Conservation (phyloP, 169 alveolate genomes). For the Plasmodium cynomolgi region DNA sequence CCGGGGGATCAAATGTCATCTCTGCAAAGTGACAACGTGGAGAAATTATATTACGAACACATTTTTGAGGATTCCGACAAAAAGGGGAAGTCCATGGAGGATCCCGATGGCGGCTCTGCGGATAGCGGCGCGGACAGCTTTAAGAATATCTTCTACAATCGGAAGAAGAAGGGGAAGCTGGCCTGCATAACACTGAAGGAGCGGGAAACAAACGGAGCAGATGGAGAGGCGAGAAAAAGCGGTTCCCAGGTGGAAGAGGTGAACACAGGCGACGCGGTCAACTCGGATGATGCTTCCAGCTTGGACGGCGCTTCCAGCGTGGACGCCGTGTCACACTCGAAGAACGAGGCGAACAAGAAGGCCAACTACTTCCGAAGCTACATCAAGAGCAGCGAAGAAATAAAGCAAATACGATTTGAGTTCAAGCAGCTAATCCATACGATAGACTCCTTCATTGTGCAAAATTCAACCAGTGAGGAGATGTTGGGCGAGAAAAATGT, state of each 20-base stretch:
- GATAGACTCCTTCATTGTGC: constrained; percentile 42
- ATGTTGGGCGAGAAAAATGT: background rate
- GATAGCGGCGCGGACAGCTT: background rate
- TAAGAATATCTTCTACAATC: background rate
- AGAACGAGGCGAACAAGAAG: background rate
- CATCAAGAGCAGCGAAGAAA: constrained; percentile 37
- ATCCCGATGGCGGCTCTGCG: too few relatives aligned
- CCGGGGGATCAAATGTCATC: background rate
- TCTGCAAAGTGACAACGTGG: background rate
- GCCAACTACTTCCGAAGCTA: background rate
- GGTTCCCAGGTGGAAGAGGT: background rate
- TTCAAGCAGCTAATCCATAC: constrained; percentile 14
- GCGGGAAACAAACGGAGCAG: background rate
- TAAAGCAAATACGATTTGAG: constrained; percentile 22
- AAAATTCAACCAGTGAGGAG: constrained; percentile 6
- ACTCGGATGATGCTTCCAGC: background rate
- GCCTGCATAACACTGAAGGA: background rate
- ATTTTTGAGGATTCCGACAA: background rate
- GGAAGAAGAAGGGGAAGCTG: background rate
- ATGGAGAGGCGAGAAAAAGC: background rate
- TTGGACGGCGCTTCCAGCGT: background rate
- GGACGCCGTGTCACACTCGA: background rate
- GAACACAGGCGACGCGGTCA: background rate
- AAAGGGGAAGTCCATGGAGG: background rate
- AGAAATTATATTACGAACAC: constrained; percentile 7